These are phyloP conservation scores for Paxillus involutus DNA, from an alignment of 768 basidiomycete species.

Conservation along the genomic window DNA sequence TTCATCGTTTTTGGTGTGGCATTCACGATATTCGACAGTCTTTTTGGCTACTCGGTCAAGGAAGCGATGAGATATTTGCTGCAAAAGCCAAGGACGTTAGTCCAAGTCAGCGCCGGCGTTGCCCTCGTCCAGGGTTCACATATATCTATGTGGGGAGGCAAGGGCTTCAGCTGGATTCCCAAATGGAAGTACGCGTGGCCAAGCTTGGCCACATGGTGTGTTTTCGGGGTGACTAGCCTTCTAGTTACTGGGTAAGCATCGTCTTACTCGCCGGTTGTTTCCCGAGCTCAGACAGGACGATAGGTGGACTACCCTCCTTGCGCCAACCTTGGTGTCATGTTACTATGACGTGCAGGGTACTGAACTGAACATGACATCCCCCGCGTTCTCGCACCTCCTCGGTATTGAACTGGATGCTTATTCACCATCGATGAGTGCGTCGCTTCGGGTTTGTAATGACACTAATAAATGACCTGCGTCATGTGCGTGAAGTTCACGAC, in stretches of 20 bases:
- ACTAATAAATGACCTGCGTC: no score
- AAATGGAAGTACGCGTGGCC: background rate
- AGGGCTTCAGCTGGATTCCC: background rate
- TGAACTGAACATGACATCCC: no score
- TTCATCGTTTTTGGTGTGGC: no score
- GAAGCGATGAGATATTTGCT: conserved; percentile 18
- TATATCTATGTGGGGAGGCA: background rate
- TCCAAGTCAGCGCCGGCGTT: conserved; percentile 10
- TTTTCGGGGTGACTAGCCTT: conserved; percentile 12
- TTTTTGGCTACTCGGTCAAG: background rate
- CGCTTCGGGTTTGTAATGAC: no score
- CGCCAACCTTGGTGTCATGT: background rate
- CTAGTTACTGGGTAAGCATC: conserved; percentile 14
- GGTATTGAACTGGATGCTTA: no score
- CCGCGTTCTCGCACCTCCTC: no score
- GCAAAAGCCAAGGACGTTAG: conserved; percentile 9
- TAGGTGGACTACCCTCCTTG: conserved; percentile 16
- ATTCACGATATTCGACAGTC: background rate
- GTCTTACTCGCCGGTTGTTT: background rate
- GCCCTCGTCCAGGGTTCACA: conserved; percentile 1
- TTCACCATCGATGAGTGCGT: no score
- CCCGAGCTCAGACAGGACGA: background rate
- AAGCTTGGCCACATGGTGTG: background rate
- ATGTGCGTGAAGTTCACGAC: conserved; percentile 2
- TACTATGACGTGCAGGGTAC: no score